These are phyloP conservation scores for Volvariella surrecta DNA, from an alignment of 1,284 basidiomycete genomes.

Conservation along the genomic window DNA sequence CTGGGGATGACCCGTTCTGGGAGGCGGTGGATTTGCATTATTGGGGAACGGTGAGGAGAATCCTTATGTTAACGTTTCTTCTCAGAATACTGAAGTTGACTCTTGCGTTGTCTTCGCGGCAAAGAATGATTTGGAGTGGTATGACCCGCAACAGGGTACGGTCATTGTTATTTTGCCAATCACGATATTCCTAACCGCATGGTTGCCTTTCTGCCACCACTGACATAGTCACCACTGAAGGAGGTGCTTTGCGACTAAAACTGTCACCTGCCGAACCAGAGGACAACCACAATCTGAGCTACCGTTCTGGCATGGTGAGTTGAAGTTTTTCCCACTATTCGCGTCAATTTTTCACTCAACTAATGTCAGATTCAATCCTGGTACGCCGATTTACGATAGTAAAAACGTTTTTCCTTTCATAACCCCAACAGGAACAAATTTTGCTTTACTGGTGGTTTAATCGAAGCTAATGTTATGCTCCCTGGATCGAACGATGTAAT, in stretches of 20 bases:
- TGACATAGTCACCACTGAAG: constrained; percentile 25
- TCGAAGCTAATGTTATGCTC: constrained; percentile 45
- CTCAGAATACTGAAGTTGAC: too few relatives aligned
- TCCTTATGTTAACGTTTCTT: too few relatives aligned
- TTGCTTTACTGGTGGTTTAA: constrained; percentile 74
- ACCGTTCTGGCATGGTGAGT: constrained; percentile 29
- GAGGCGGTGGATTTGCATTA: constrained; percentile 38
- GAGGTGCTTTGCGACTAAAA: constrained; percentile 23
- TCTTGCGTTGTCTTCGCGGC: not conserved
- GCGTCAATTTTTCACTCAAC: not conserved
- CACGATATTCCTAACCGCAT: constrained; percentile 40
- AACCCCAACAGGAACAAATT: constrained; percentile 49
- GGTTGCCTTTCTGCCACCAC: not conserved
- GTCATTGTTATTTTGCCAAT: constrained; percentile 29
- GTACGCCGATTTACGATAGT: too few relatives aligned
- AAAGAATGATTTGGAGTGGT: constrained; percentile 34
- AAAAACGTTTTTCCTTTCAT: too few relatives aligned
- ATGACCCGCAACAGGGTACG: constrained; percentile 32
- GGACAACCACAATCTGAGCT: constrained; percentile 28
- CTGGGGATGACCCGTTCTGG: constrained; percentile 60
- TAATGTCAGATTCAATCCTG: constrained; percentile 27
- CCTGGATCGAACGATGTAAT: constrained; percentile 48
- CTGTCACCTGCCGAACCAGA: constrained; percentile 18
- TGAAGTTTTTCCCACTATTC: constrained; percentile 6
- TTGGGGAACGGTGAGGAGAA: constrained; percentile 38